Percentiles rank a stretch among this genome's conserved stretches.
Conservation (phyloP, 2,329 filamentous ascomycete genomes). For the Pseudogymnoascus sp. region DNA sequence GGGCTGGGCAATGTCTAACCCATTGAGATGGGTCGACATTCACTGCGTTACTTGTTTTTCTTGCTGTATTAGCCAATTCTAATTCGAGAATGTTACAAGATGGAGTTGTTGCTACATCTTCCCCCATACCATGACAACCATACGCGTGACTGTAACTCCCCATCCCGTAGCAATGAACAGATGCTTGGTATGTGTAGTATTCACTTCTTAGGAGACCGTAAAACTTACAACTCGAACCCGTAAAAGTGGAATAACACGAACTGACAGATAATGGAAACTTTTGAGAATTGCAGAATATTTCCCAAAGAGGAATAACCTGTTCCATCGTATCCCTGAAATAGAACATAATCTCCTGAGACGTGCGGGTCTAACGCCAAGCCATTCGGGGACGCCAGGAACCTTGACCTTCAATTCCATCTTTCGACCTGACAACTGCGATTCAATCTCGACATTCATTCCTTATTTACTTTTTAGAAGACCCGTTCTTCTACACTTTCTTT, state of each 20-base stretch:
- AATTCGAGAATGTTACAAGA: constrained; percentile 14
- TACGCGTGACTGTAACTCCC: background rate
- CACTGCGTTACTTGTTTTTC: constrained; percentile 25
- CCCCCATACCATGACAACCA: background rate
- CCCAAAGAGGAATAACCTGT: background rate
- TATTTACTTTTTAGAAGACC: background rate
- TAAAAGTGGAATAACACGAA: background rate
- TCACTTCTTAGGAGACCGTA: background rate
- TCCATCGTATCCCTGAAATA: constrained; percentile 8
- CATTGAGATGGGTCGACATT: constrained; percentile 24
- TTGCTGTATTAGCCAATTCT: constrained; percentile 31
- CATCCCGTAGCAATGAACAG: background rate
- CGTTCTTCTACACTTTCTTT: constrained; percentile 8
- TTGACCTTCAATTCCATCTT: constrained; percentile 7
- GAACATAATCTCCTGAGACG: constrained; percentile 6
- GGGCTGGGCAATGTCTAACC: constrained; percentile 24
- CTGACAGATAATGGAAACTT: background rate
- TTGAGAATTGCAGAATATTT: background rate
- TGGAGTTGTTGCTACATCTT: constrained; percentile 4
- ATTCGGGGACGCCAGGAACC: constrained; percentile 5
- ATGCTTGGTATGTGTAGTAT: background rate
- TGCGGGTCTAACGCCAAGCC: constrained; percentile 1
- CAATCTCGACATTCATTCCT: background rate
- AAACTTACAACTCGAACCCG: background rate
- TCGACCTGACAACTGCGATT: constrained; percentile 2